Percentiles rank a stretch among this genome's conserved stretches.
Evolutionary conservation across 208 protist species (phyloP).

Genomic region (Wallacemonas sp.): DNA sequence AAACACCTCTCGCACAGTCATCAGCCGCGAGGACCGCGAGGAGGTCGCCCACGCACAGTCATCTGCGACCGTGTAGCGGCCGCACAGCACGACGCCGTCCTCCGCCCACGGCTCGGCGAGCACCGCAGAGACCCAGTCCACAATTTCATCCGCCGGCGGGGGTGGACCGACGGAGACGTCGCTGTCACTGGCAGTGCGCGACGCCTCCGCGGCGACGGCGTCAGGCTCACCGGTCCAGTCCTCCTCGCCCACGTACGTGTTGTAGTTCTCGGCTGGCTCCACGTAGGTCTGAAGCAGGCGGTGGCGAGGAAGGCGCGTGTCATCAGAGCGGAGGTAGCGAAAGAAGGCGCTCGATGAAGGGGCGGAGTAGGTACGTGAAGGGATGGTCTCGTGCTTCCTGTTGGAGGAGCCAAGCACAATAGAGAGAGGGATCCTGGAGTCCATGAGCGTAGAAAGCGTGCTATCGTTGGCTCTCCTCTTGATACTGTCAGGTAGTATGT

Average conservation of each 20-base stretch:
- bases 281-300: slow-evolving; percentile 31
- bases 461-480: no score
- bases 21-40: slow-evolving; percentile 56
- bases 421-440: slow-evolving; percentile 60
- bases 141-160: slow-evolving; percentile 40
- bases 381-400: slow-evolving; percentile 41
- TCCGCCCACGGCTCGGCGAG: slow-evolving; percentile 22
- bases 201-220: background rate
- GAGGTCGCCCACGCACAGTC: slow-evolving; percentile 78
- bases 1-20: slow-evolving; percentile 68
- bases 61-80: slow-evolving; percentile 73
- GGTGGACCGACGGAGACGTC: background rate
- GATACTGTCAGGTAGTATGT: background rate
- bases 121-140: slow-evolving; percentile 48
- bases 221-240: slow-evolving; percentile 17
- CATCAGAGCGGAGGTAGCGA: slow-evolving; percentile 72
- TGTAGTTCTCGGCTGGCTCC: slow-evolving; percentile 58
- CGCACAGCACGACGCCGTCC: slow-evolving; percentile 79
- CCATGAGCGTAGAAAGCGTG: slow-evolving; percentile 50
- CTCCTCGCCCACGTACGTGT: slow-evolving; percentile 85
- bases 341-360: slow-evolving; percentile 47
- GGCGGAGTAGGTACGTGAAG: slow-evolving; percentile 53
- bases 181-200: background rate
- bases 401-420: slow-evolving; percentile 42
- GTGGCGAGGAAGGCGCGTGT: slow-evolving; percentile 75